These are phyloP conservation scores for Limnanthes douglasii DNA, from an alignment of 345 rosid species.

Conservation along the genomic window DNA sequence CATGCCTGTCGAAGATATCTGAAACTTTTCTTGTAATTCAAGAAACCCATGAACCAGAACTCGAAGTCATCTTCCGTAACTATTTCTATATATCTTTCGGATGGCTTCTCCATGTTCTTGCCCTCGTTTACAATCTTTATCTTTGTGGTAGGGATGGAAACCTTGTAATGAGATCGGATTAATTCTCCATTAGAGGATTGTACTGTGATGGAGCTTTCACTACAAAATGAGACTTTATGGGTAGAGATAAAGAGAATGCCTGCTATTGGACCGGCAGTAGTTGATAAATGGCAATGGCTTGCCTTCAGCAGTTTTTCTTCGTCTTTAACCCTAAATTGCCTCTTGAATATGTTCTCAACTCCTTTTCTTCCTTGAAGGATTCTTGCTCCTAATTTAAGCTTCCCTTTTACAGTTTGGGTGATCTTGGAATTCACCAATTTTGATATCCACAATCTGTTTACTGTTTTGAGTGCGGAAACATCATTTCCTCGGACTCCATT, in stretches of 20 bases:
- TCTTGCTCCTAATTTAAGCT: slow-evolving; percentile 19
- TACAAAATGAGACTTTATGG: slow-evolving; percentile 19
- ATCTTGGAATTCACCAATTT: slow-evolving; percentile 18
- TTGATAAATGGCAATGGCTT: slow-evolving; percentile 34
- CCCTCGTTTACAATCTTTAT: slow-evolving; percentile 15
- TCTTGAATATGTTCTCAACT: slow-evolving; percentile 17
- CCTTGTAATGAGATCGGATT: slow-evolving; percentile 28
- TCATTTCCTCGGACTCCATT: too few relatives aligned
- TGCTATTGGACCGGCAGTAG: slow-evolving; percentile 33
- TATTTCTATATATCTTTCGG: slow-evolving; percentile 16
- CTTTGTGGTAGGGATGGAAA: slow-evolving; percentile 12
- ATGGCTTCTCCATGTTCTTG: slow-evolving; percentile 15
- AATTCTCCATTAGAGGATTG: slow-evolving; percentile 19
- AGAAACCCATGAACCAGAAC: slow-evolving; percentile 29
- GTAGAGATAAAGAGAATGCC: slow-evolving; percentile 34
- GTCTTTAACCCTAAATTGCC: slow-evolving; percentile 19
- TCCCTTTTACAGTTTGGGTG: slow-evolving; percentile 24
- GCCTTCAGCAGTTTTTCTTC: slow-evolving; percentile 26
- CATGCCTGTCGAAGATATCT: slow-evolving; percentile 14
- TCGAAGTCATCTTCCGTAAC: slow-evolving; percentile 20
- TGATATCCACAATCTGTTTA: too few relatives aligned
- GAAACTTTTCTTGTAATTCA: slow-evolving; percentile 20
- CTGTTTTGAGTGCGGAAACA: too few relatives aligned
- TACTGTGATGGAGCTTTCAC: slow-evolving; percentile 18
- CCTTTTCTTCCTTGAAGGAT: slow-evolving; percentile 21